Base-by-base conservation (phyloP, 208 protist species). In the Acanthamoeba lenticulata region DNA sequence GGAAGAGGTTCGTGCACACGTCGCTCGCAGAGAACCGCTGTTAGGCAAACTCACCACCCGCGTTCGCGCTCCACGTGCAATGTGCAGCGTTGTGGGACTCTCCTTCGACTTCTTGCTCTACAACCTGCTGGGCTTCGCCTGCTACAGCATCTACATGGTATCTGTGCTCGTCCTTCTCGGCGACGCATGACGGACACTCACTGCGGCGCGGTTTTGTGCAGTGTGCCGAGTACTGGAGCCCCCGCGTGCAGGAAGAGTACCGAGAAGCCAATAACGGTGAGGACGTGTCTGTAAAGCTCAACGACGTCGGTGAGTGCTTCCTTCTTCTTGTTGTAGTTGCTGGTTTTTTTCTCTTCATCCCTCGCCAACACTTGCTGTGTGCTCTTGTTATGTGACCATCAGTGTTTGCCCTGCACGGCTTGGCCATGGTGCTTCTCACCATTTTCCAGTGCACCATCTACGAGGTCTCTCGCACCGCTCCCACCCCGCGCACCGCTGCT, bases 131-230 rank as follows among this genome's bases (percentile, higher is more conserved):
- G 93, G 79, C 62, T 94, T 83, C 40, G 60, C 32, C 0, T 92
- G 93, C 62, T 94, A 94, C 67, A 60, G 38, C 47, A 67, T 77
- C 27, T 94, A 65, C 93, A 94, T 79, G 69, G 69, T 79, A 79
- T 17, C 29, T 42, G 4, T n/a, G n/a, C 5, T 15, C 45, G 45
- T 15, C 15, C 45, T 15, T 52, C 45, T 15, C 9, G 45, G 9
- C 45, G 15, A 15, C 45, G 45, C 45, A 52, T 15, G 45, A 15
- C 45, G 5, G 45, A 52, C 52, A n/a, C n/a, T n/a, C n/a, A n/a
- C n/a, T n/a, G n/a, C n/a, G n/a, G n/a, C n/a, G n/a, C n/a, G n/a
- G n/a, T n/a, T n/a, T 24, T 47, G 44, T 57, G 24, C 69, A 79
- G 69, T 79, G 69, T 45, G 34, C 69, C 69, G 69, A 79, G 69